Base-by-base conservation (phyloP, 768 basidiomycete species). In the Tylopilus felleus region DNA sequence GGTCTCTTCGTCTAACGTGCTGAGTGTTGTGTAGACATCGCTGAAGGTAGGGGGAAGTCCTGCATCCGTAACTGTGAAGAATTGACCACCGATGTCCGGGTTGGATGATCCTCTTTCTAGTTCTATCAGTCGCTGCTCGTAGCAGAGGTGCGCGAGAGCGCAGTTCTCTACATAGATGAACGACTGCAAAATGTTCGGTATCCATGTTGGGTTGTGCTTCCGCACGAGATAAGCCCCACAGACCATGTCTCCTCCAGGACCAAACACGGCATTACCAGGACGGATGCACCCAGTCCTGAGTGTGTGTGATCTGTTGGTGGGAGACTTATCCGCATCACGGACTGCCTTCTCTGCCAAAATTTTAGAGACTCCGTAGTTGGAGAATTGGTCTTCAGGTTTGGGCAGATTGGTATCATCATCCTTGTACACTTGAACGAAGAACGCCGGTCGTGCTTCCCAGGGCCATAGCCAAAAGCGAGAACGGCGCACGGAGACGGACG, bases 101-200 rank as follows among this genome's bases (percentile, higher is more conserved):
- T 77, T 67, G 40, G 59, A 40, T 28, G 63, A 62, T 47, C 74
- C 77, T 51, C 72, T 73, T 52, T 65, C 63, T 40, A 71, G 57
- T 49, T 88, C 87, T 49, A 86, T 71, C 31, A 91, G 80, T 14
- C 87, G 81, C 53, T 77, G 77, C 68, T 91, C 88, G 67, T 90
- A 90, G 59, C 78, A 79, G 19, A 90, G 71, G 64, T 91, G 89
- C 0, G 87, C 83, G 1, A 83, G 71, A 0, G 84, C 82, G 60
- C 82, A 85, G 61, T 91, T 91, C 70, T 90, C 89, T 56, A 90
- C 88, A 59, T 88, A 88, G 61, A 74, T 70, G 67, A 85, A 86
- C 8, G 84, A 85, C 59, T 85, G 82, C 33, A 88, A 60, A 52
- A 80, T 77, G 53, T 76, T 74, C 5, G 63, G 55, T 29, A 81